Conservation (phyloP, 306 rosid genomes). For the Quercus variabilis region DNA sequence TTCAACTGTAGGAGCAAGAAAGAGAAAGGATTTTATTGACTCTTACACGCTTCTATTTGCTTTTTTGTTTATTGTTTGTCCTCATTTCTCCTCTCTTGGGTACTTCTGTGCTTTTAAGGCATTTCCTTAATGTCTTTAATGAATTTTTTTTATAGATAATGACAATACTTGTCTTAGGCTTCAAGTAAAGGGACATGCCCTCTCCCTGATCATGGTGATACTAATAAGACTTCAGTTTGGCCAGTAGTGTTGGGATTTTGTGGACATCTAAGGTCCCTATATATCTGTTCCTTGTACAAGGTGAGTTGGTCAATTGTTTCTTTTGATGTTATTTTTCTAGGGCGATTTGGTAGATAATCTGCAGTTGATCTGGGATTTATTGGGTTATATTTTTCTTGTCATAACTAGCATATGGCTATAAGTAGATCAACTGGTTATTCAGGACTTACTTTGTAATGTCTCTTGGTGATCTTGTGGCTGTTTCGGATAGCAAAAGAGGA, state of each 20-base stretch:
- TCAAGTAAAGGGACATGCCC: neutral
- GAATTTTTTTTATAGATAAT: neutral
- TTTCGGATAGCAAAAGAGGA: neutral
- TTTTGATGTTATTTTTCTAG: neutral
- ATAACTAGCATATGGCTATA: neutral
- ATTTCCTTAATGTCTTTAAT: neutral
- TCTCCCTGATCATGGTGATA: neutral
- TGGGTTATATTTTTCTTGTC: neutral
- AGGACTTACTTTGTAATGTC: neutral
- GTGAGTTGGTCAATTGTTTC: neutral
- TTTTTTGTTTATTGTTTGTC: neutral
- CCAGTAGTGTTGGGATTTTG: neutral
- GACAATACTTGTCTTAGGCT: neutral
- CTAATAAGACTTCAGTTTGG: neutral
- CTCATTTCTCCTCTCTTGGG: neutral
- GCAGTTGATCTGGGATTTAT: neutral
- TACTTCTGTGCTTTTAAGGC: neutral
- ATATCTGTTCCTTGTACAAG: neutral
- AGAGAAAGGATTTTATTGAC: neutral
- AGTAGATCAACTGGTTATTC: neutral
- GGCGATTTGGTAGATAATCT: neutral
- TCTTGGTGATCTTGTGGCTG: neutral
- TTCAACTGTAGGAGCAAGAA: too few species aligned
- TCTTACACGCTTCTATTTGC: neutral
- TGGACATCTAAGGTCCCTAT: neutral